These are phyloP conservation scores for Leccinum fallax DNA, from an alignment of 1,284 basidiomycete species.

Conservation along the genomic window DNA sequence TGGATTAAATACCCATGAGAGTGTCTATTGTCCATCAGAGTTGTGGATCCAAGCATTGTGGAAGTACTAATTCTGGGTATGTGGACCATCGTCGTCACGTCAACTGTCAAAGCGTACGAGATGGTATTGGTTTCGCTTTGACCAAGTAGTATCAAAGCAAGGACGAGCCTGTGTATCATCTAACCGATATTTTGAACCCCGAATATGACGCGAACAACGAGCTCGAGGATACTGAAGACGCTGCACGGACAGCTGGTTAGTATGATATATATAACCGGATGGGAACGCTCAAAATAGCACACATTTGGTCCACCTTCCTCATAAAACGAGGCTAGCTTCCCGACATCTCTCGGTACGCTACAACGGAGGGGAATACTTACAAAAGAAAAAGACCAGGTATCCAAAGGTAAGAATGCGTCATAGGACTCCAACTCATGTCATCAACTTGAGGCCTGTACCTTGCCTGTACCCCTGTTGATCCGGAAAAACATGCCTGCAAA, in stretches of 20 bases:
- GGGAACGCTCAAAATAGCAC: neutral
- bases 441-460: neutral
- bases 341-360: neutral
- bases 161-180: neutral
- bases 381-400: neutral
- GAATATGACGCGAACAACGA: neutral
- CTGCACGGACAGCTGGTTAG: neutral
- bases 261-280: neutral
- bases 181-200: neutral
- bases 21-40: neutral
- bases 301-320: neutral
- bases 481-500: slow-evolving; percentile 39
- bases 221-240: neutral
- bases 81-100: neutral
- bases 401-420: neutral
- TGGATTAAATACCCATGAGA: neutral
- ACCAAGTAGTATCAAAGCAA: neutral
- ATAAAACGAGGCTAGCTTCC: neutral
- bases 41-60: neutral
- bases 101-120: neutral
- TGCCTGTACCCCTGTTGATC: slow-evolving; percentile 16
- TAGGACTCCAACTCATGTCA: neutral
- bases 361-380: neutral
- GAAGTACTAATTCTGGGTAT: neutral
- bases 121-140: neutral